These are phyloP conservation scores for Elasticomyces elasticus DNA, from an alignment of 495 filamentous ascomycete species.

Conservation along the genomic window DNA sequence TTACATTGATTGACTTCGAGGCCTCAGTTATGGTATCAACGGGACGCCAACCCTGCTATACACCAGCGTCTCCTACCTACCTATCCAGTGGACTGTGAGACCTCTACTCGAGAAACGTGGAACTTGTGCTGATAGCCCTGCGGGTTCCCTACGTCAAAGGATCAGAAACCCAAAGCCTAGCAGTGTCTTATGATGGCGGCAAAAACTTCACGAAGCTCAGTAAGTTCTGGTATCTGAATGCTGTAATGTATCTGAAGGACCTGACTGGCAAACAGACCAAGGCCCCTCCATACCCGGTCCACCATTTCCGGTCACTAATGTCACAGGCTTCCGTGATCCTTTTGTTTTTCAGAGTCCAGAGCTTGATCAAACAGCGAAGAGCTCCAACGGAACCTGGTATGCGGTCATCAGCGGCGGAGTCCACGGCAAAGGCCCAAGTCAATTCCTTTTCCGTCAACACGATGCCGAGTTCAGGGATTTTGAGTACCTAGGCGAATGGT, in stretches of 20 bases:
- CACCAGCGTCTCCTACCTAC: constrained; percentile 2
- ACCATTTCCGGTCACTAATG: background rate
- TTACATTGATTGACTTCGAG: too few relatives aligned
- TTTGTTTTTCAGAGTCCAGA: constrained; percentile 3
- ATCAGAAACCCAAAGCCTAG: background rate
- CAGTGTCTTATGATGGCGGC: background rate
- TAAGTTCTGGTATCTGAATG: too few relatives aligned
- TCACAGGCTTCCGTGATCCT: constrained; percentile 6
- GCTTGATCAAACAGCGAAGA: background rate
- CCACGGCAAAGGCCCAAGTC: background rate
- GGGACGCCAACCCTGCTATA: constrained; percentile 1
- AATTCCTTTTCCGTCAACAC: background rate
- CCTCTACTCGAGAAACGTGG: too few relatives aligned
- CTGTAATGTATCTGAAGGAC: too few relatives aligned
- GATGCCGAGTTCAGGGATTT: background rate
- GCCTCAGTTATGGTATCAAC: constrained; percentile 4
- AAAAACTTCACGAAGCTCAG: background rate
- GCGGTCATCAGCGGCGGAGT: background rate
- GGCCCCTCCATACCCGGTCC: background rate
- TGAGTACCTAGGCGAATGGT: constrained; percentile 1
- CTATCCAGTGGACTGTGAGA: constrained; percentile 6
- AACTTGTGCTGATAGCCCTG: too few relatives aligned
- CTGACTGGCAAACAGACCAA: background rate
- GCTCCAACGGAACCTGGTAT: background rate
- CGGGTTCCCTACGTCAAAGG: constrained; percentile 1